Evolutionary conservation across 148 eudicot species (phyloP), one percentile per base, ranked within the genome.

Genomic region (Vaccinium macrocarpon): DNA sequence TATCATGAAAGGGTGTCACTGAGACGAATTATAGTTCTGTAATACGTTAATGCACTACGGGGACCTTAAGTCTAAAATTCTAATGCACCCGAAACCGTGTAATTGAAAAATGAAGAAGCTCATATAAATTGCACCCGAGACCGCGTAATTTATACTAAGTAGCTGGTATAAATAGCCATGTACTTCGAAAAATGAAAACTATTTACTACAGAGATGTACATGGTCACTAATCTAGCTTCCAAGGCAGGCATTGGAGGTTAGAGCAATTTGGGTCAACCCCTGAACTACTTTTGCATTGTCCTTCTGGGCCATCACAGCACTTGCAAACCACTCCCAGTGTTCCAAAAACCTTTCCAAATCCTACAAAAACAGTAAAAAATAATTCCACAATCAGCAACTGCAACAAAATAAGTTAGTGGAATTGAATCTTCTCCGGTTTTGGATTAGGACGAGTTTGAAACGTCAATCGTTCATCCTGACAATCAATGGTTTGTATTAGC

Each of bases 281-380:
- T 35, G 87, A 25, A 18, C 86, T 56, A 32, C 73, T 75, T 32
- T 3, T 89, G 88, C 92, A 89, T 13, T 82, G 87, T 53, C 73
- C 86, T 75, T 35, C 72, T 4, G 56, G 29, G 2, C 83, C 87
- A 70, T 91, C 92, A 50, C 92, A 91, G 49, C 92, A 91, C 88
- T 87, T 86, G 90, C 92, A 90, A 13, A 81, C 90, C 64, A 90
- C 35, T 59, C 92, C 92, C 9, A 90, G 74, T 15, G 88, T 87
- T 29, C 53, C 85, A 76, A 89, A 62, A 4, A 85, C 15, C 53
- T 86, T 84, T 2, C 77, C 53, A 50, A 83, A 78, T 72, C 75
- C 85, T 82, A 50, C 61, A 71, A 0, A 10, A 5, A 4, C 57
- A n/a, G 21, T 35, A 9, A 12, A 21, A 2, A 72, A 18, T 18